Conservation (phyloP, 2,329 filamentous ascomycete genomes). For the Fusarium sp. region DNA sequence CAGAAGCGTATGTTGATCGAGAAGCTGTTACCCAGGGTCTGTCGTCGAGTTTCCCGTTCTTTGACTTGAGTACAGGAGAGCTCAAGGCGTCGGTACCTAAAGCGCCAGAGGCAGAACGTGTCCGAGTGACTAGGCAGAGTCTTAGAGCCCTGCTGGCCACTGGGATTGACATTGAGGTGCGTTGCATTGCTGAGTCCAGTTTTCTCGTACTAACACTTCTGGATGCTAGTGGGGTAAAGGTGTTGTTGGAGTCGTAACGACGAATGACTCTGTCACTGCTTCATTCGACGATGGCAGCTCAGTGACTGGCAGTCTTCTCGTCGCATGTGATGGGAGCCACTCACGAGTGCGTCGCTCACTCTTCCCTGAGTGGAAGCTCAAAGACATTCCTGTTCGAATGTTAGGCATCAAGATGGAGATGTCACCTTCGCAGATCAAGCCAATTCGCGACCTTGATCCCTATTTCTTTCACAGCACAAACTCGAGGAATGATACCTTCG, state of each 20-base stretch:
- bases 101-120: conserved; percentile 54
- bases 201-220: neutral
- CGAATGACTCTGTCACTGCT: conserved; percentile 48
- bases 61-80: conserved; percentile 61
- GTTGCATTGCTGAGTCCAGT: accelerated
- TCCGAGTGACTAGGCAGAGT: conserved; percentile 57
- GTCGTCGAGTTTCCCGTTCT: conserved; percentile 61
- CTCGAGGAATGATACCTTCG: conserved; percentile 58
- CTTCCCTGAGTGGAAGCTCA: conserved; percentile 47
- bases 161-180: conserved; percentile 56
- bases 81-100: conserved; percentile 51
- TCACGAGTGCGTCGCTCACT: conserved; percentile 53
- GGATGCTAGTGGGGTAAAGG: conserved; percentile 51
- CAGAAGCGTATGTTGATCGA: conserved; percentile 63
- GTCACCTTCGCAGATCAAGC: conserved; percentile 50
- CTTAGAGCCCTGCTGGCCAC: conserved; percentile 56
- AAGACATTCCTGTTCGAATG: conserved; percentile 57
- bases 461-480: conserved; percentile 64
- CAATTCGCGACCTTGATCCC: conserved; percentile 57
- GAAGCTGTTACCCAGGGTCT: conserved; percentile 56
- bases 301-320: conserved; percentile 52
- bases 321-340: conserved; percentile 60
- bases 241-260: conserved; percentile 43
- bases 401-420: conserved; percentile 56
- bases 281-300: conserved; percentile 57